Percentiles rank a stretch among this genome's conserved stretches.
These are phyloP conservation scores for Chlorella sp. DNA, from an alignment of 139 green algal genomes.

Conservation along the genomic window DNA sequence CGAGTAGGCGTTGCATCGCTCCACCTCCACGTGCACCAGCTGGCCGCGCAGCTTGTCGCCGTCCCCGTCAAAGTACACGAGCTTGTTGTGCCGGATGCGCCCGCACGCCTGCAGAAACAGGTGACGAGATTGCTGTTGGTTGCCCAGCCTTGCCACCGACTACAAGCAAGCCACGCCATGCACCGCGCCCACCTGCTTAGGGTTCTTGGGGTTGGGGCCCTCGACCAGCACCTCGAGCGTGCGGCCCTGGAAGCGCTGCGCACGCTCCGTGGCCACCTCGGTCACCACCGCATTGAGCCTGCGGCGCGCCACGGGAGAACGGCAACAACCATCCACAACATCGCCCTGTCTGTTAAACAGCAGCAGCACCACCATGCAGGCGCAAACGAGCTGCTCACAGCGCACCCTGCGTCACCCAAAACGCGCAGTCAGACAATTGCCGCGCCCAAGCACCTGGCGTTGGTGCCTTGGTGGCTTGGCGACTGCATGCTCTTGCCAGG, in stretches of 20 bases:
- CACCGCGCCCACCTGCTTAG: slow-evolving; percentile 11
- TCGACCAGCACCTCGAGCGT: slow-evolving; percentile 85
- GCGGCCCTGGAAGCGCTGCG: slow-evolving; percentile 74
- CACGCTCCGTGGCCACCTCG: slow-evolving; percentile 75
- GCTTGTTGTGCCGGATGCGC: slow-evolving; percentile 85
- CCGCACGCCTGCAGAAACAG: slow-evolving; percentile 81
- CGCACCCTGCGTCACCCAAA: too few relatives aligned
- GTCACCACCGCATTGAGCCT: slow-evolving; percentile 84
- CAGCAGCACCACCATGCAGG: too few relatives aligned
- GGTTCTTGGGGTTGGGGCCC: slow-evolving; percentile 72
- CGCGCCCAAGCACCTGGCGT: too few relatives aligned
- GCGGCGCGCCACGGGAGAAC: too few relatives aligned
- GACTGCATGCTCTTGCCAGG: too few relatives aligned
- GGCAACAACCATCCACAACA: too few relatives aligned
- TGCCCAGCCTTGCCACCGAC: too few relatives aligned
- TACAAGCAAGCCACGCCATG: too few relatives aligned
- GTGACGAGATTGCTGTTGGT: too few relatives aligned
- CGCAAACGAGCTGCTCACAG: too few relatives aligned
- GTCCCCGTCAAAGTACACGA: slow-evolving; percentile 85
- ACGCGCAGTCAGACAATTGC: not conserved
- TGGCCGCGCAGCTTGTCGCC: slow-evolving; percentile 53
- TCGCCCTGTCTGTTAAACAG: too few relatives aligned
- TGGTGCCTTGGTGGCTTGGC: too few relatives aligned
- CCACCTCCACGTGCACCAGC: slow-evolving; percentile 62
- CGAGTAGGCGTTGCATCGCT: slow-evolving; percentile 67